Percentiles rank a stretch among this genome's conserved stretches.
Evolutionary conservation across 1,284 basidiomycete species (phyloP).

Genomic region (Ceratobasidium sp.): DNA sequence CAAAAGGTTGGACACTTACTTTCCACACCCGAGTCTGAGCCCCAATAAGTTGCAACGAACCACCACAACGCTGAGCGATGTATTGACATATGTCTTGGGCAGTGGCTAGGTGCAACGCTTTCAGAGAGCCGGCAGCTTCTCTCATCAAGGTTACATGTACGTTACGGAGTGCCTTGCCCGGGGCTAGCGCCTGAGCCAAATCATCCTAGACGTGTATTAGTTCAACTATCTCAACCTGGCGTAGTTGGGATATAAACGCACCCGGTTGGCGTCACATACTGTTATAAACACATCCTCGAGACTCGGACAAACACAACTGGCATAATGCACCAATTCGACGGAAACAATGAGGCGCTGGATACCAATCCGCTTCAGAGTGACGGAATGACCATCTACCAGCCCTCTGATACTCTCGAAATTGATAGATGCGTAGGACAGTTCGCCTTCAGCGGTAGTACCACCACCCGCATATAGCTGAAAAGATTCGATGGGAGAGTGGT

Average conservation of each 20-base stretch:
- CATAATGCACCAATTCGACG: slow-evolving; percentile 30
- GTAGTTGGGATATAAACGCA: not conserved
- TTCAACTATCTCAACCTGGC: too few species aligned
- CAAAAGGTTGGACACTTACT: not conserved
- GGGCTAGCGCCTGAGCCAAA: slow-evolving; percentile 21
- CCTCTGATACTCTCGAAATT: not conserved
- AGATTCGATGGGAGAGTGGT: slow-evolving; percentile 27
- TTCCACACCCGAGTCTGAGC: slow-evolving; percentile 37
- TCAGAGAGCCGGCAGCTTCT: slow-evolving; percentile 9
- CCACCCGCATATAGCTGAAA: slow-evolving; percentile 42
- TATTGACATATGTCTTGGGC: slow-evolving; percentile 26
- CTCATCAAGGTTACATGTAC: slow-evolving; percentile 29
- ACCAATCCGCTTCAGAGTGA: slow-evolving; percentile 29
- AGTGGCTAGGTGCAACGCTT: slow-evolving; percentile 16
- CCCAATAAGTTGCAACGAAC: slow-evolving; percentile 20
- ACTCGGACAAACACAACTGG: not conserved
- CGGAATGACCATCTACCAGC: slow-evolving; percentile 4
- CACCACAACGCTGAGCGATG: slow-evolving; percentile 21
- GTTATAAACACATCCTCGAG: slow-evolving; percentile 32
- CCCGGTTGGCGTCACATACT: slow-evolving; percentile 12
- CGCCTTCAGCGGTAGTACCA: not conserved
- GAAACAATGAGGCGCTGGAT: slow-evolving; percentile 34
- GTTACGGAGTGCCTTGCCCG: slow-evolving; percentile 28
- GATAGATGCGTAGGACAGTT: slow-evolving; percentile 1
- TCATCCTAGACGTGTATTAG: slow-evolving; percentile 3